A percentile compares a stretch with the other conserved stretches of the same genome.
Evolutionary conservation across 805 yeast genomes (phyloP).

Genomic region (Clavispora fructus): DNA sequence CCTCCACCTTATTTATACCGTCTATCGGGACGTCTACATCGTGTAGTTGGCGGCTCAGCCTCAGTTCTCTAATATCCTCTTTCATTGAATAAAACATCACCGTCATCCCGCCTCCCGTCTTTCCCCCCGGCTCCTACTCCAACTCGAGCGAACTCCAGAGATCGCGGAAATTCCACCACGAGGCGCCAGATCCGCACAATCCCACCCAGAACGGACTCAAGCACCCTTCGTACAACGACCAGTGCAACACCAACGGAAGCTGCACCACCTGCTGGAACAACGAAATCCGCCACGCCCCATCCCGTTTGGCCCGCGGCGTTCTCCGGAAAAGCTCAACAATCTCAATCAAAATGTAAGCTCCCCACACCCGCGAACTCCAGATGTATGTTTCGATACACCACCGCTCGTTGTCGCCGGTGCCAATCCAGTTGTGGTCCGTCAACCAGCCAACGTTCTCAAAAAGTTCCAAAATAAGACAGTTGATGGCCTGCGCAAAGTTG

Average conservation of each 20-base stretch:
- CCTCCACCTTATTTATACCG: no score
- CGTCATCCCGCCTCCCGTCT: no score
- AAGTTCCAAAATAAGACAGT: constrained; percentile 35
- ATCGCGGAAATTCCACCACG: constrained; percentile 37
- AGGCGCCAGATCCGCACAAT: constrained; percentile 40
- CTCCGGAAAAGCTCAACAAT: constrained; percentile 37
- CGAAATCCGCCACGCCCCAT: constrained; percentile 29
- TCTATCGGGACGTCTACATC: no score
- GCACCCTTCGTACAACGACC: constrained; percentile 42
- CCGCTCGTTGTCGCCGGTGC: constrained; percentile 33
- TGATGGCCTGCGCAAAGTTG: constrained; percentile 35
- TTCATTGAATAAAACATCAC: no score
- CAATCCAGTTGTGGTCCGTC: constrained; percentile 42
- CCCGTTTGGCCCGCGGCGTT: constrained; percentile 34
- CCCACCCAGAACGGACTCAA: constrained; percentile 45
- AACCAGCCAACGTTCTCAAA: constrained; percentile 43
- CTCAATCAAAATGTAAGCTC: constrained; percentile 34
- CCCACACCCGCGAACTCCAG: constrained; percentile 44
- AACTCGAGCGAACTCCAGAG: constrained; percentile 33
- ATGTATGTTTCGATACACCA: constrained; percentile 42
- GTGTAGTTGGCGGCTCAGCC: no score
- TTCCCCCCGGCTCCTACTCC: no score
- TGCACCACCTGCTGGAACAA: constrained; percentile 36
- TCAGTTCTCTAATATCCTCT: no score
- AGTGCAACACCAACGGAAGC: constrained; percentile 39